phyloP scores from a whole-genome alignment of 257 asterid species.

The Capsicum pubescens region DNA sequence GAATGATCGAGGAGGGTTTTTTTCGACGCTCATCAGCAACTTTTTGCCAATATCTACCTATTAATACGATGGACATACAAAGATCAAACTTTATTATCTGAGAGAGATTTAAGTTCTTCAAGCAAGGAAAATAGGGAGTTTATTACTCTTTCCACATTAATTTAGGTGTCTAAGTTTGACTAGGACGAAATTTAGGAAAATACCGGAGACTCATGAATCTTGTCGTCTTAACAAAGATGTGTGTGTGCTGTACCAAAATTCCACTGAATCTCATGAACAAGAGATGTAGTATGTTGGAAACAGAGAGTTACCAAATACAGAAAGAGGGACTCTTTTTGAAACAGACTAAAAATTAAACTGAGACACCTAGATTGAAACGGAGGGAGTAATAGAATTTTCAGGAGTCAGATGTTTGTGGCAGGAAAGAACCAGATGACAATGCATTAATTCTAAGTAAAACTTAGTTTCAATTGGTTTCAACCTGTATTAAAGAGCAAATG shows the following conservation, averaged over 20 bases:
- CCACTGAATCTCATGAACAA: background rate
- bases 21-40: slow-evolving; percentile 78
- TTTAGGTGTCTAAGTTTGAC: background rate
- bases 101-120: background rate
- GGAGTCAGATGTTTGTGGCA: background rate
- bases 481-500: background rate
- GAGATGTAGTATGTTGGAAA: background rate
- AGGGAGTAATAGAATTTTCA: background rate
- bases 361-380: slow-evolving; percentile 2
- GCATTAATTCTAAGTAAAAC: slow-evolving; percentile 3
- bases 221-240: background rate
- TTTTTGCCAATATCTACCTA: slow-evolving; percentile 87
- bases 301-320: background rate
- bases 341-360: background rate
- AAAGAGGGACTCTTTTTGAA: background rate
- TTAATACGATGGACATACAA: slow-evolving; percentile 32
- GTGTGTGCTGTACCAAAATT: background rate
- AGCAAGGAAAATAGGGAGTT: background rate
- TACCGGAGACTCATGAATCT: background rate
- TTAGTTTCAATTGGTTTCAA: background rate
- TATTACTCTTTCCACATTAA: background rate
- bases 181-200: background rate
- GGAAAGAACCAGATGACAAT: slow-evolving; percentile 5
- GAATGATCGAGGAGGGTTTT: slow-evolving; percentile 83
- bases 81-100: slow-evolving; percentile 14